Evolutionary conservation across 495 filamentous ascomycete species (phyloP).

Genomic region (Hypoxylon lienhwacheense): DNA sequence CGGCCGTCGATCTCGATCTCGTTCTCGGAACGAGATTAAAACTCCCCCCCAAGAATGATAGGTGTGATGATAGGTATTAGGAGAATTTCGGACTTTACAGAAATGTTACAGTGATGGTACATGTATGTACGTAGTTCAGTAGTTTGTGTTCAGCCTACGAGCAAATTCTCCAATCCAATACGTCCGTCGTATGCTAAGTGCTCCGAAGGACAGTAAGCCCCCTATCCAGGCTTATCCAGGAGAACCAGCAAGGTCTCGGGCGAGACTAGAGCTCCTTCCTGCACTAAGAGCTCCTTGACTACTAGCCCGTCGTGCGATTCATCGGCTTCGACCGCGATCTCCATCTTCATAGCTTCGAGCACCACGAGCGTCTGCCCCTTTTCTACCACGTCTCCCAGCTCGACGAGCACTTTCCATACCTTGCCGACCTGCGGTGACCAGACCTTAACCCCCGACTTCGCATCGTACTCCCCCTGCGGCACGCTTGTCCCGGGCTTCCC

Average conservation of each 20-base stretch:
- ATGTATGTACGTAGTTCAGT: neutral
- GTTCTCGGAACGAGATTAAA: too few relatives aligned
- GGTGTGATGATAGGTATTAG: too few relatives aligned
- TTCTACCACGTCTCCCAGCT: constrained; percentile 45
- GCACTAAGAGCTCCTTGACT: constrained; percentile 18
- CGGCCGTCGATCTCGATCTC: too few relatives aligned
- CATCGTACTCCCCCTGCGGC: neutral
- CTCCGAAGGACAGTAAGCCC: neutral
- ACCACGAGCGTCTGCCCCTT: constrained; percentile 45
- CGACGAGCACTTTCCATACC: constrained; percentile 59
- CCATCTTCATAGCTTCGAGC: constrained; percentile 62
- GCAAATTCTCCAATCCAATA: too few relatives aligned
- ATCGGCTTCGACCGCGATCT: constrained; percentile 40
- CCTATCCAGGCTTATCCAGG: constrained; percentile 45
- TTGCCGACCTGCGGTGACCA: constrained; percentile 53
- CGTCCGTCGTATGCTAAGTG: neutral
- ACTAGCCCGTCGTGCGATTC: constrained; percentile 17
- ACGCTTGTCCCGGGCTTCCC: constrained; percentile 44
- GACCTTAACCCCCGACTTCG: constrained; percentile 36
- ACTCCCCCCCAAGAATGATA: too few relatives aligned
- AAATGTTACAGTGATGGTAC: neutral
- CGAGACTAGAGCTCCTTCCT: constrained; percentile 21
- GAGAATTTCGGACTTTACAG: too few relatives aligned
- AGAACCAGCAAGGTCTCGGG: constrained; percentile 18
- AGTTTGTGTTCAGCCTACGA: neutral